These are phyloP conservation scores for Withania somnifera DNA, from an alignment of 305 asterid species.

Conservation along the genomic window DNA sequence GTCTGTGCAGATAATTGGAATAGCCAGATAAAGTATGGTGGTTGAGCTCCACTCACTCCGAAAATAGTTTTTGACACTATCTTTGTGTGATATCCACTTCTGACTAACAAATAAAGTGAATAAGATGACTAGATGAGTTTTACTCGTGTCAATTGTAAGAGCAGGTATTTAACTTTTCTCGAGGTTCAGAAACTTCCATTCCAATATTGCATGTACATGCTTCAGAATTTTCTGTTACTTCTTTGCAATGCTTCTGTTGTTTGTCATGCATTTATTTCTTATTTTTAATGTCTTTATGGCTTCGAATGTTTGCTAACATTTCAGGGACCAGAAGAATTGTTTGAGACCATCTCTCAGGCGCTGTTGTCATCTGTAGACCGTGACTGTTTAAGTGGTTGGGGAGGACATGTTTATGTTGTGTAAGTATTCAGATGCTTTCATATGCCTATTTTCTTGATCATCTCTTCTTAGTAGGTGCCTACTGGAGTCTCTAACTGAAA, in stretches of 20 bases:
- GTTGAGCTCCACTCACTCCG: background rate
- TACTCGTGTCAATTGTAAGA: background rate
- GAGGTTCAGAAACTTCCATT: background rate
- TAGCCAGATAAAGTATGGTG: background rate
- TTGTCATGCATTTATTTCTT: background rate
- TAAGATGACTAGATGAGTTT: background rate
- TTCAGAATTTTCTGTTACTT: background rate
- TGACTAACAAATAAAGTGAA: background rate
- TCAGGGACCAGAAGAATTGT: constrained; percentile 85
- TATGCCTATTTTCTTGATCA: background rate
- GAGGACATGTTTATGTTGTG: constrained; percentile 94
- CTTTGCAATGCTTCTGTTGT: background rate
- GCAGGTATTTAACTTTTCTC: background rate
- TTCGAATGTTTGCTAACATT: background rate
- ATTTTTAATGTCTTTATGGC: background rate
- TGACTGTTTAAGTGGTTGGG: constrained; percentile 99
- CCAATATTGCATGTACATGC: background rate
- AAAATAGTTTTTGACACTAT: background rate
- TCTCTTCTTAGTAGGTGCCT: background rate
- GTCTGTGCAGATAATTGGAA: background rate
- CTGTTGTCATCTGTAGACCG: constrained; percentile 83
- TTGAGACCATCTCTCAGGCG: constrained; percentile 94
- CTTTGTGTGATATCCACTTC: background rate
- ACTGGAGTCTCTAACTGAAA: background rate
- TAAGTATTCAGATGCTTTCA: constrained; percentile 28